These are phyloP conservation scores for Simmondsia chinensis DNA, from an alignment of 148 eudicot genomes.

Conservation along the genomic window DNA sequence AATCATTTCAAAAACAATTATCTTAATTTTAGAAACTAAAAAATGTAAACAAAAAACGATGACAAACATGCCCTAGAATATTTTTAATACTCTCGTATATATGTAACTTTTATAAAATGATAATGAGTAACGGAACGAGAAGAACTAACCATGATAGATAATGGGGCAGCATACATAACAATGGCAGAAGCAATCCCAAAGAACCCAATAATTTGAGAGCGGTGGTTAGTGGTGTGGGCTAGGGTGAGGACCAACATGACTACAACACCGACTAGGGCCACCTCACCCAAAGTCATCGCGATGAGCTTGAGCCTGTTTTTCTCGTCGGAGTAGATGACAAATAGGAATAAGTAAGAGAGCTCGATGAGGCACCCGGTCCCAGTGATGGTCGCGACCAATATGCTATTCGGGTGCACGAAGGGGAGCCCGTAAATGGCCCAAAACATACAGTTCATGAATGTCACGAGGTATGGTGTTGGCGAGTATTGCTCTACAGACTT, in stretches of 20 bases:
- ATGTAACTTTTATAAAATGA: too few relatives aligned
- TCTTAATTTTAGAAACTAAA: neutral
- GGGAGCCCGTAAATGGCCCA: slow-evolving; percentile 89
- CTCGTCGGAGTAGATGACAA: slow-evolving; percentile 38
- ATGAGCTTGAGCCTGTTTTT: slow-evolving; percentile 38
- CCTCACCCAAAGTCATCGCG: slow-evolving; percentile 31
- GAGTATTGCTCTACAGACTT: slow-evolving; percentile 79
- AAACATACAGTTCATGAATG: slow-evolving; percentile 69
- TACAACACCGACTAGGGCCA: slow-evolving; percentile 26
- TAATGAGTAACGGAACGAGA: neutral
- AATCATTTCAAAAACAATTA: neutral
- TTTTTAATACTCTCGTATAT: too few relatives aligned
- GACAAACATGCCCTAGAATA: too few relatives aligned
- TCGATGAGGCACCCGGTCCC: slow-evolving; percentile 64
- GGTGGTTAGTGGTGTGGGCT: slow-evolving; percentile 39
- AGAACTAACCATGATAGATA: slow-evolving; percentile 60
- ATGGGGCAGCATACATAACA: slow-evolving; percentile 84
- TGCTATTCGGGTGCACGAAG: slow-evolving; percentile 62
- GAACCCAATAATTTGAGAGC: slow-evolving; percentile 62
- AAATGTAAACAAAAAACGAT: neutral
- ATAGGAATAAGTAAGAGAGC: slow-evolving; percentile 41
- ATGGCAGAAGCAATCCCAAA: slow-evolving; percentile 45
- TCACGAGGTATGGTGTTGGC: slow-evolving; percentile 62
- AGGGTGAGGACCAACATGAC: slow-evolving; percentile 39
- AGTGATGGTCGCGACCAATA: slow-evolving; percentile 58